Percentiles rank a stretch among this genome's conserved stretches.
phyloP scores from a whole-genome alignment of 2,329 filamentous ascomycete species.

The Akanthomyces uredinophilus region DNA sequence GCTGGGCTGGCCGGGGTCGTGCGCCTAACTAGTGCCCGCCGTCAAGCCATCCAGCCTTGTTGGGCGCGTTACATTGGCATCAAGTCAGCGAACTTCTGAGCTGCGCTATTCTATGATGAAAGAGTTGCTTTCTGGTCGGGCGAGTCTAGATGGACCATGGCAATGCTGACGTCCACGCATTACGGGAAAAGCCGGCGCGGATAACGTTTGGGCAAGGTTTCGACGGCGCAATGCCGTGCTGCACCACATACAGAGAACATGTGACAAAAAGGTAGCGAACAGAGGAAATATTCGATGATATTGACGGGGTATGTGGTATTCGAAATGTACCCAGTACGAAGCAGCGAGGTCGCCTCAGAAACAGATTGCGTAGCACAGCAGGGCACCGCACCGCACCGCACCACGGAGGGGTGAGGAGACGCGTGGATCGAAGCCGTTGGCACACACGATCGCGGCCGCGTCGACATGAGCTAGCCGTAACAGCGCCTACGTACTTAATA shows the following conservation, averaged over 20 bases:
- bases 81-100: neutral
- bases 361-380: neutral
- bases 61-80: neutral
- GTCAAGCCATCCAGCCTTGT: neutral
- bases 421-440: neutral
- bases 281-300: neutral
- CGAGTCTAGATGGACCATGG: neutral
- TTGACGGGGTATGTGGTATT: neutral
- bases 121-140: neutral
- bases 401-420: neutral
- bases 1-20: neutral
- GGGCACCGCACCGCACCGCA: neutral
- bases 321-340: neutral
- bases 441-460: neutral
- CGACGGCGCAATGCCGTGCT: neutral
- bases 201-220: constrained; percentile 7
- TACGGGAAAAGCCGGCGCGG: neutral
- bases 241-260: neutral
- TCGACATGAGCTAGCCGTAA: too few species aligned
- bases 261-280: neutral
- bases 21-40: neutral
- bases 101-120: neutral
- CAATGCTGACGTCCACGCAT: neutral
- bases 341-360: neutral
- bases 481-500: neutral